Conservation (phyloP, 352 stramenopile species). For the Pythium phragmitis region DNA sequence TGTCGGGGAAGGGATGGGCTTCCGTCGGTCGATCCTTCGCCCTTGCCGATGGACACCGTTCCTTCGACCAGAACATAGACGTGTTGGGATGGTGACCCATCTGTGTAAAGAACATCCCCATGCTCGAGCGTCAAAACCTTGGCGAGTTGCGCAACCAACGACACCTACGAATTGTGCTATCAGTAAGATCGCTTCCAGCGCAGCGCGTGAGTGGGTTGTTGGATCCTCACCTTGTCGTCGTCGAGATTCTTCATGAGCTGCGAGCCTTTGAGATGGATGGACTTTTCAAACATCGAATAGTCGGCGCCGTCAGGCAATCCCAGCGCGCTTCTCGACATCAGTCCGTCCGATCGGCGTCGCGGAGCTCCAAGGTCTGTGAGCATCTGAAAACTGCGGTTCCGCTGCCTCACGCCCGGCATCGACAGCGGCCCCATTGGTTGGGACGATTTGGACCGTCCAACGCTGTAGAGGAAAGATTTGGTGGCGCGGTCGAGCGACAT, state of each 20-base stretch:
- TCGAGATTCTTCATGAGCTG: constrained; percentile 82
- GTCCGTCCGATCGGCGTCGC: constrained; percentile 30
- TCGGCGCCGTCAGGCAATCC: constrained; percentile 42
- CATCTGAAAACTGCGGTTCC: constrained; percentile 45
- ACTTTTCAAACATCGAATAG: constrained; percentile 85
- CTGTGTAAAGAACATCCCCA: constrained; percentile 51
- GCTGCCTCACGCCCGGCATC: constrained; percentile 31
- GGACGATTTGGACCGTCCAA: constrained; percentile 47
- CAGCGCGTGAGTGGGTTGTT: too few relatives aligned
- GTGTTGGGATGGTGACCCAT: constrained; percentile 40
- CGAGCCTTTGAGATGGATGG: constrained; percentile 81
- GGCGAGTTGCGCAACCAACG: constrained; percentile 67
- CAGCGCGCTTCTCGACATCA: constrained; percentile 26
- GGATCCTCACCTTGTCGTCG: constrained; percentile 56
- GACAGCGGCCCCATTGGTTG: constrained; percentile 33
- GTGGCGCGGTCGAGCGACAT: constrained; percentile 64
- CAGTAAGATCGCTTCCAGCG: neutral
- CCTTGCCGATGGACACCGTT: constrained; percentile 48
- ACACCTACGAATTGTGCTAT: constrained; percentile 33
- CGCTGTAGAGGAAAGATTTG: constrained; percentile 76
- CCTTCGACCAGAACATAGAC: constrained; percentile 78
- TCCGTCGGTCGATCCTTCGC: constrained; percentile 2
- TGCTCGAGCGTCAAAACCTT: constrained; percentile 62
- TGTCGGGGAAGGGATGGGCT: constrained; percentile 17
- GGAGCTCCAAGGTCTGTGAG: constrained; percentile 6